Evolutionary conservation across 306 rosid genomes (phyloP).

Genomic region (Vigna mungo): DNA sequence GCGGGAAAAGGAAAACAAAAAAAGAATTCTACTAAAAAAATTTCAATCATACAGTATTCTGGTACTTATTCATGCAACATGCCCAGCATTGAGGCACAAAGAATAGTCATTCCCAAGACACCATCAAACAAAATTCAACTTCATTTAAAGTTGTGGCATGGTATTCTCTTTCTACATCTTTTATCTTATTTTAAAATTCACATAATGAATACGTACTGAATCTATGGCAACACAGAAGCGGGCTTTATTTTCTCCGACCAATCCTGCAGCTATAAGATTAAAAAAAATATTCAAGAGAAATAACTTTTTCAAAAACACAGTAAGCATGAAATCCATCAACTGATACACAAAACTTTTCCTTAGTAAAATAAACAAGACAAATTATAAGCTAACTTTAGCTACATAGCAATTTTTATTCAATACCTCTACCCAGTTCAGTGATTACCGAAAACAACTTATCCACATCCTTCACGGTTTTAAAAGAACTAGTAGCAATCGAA

Average conservation of each 20-base stretch:
- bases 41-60: constrained; percentile 19
- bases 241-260: constrained; percentile 65
- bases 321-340: constrained; percentile 14
- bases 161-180: constrained; percentile 2
- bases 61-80: constrained; percentile 2
- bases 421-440: constrained; percentile 78
- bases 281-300: constrained; percentile 18
- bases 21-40: not conserved
- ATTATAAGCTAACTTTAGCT: not conserved
- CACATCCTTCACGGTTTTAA: constrained; percentile 69
- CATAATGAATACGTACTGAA: constrained; percentile 58
- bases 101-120: constrained; percentile 14
- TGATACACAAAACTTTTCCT: not conserved
- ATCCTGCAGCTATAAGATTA: constrained; percentile 57
- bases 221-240: constrained; percentile 79
- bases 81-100: constrained; percentile 1
- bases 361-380: not conserved
- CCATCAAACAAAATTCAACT: constrained; percentile 29
- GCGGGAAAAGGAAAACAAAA: constrained; percentile 13
- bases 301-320: not conserved
- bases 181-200: constrained; percentile 16
- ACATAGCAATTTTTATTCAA: constrained; percentile 25
- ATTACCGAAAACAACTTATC: constrained; percentile 60
- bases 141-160: constrained; percentile 27
- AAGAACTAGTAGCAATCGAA: constrained; percentile 49